Evolutionary conservation across 768 basidiomycete species (phyloP).

Genomic region (Mycena crocata): DNA sequence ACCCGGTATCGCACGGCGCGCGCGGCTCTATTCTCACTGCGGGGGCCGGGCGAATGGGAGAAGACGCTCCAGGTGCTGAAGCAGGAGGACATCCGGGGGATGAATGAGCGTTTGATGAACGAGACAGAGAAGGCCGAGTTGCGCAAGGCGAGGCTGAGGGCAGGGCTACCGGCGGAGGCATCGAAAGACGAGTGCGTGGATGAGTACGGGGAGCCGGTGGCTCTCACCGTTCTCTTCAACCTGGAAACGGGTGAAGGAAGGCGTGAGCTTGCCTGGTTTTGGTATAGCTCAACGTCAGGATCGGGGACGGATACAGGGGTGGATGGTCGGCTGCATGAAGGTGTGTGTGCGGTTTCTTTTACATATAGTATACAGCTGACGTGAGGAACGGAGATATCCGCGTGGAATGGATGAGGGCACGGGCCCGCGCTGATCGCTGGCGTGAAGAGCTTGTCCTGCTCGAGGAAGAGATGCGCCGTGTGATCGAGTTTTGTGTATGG

Average conservation of each 20-base stretch:
- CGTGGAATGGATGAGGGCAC: slow-evolving; percentile 43
- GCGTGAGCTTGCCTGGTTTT: slow-evolving; percentile 34
- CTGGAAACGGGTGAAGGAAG: slow-evolving; percentile 29
- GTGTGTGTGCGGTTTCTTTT: slow-evolving; percentile 1
- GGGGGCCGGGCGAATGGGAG: slow-evolving; percentile 33
- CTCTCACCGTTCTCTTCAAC: slow-evolving; percentile 8
- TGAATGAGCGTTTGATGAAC: slow-evolving; percentile 30
- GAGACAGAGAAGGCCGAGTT: slow-evolving; percentile 35
- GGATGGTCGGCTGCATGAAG: slow-evolving; percentile 14
- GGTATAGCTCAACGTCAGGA: slow-evolving; percentile 22
- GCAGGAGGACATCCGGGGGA: slow-evolving; percentile 24
- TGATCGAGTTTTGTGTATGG: slow-evolving; percentile 30
- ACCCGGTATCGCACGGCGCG: slow-evolving; percentile 16
- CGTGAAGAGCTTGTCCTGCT: slow-evolving; percentile 39
- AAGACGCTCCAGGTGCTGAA: slow-evolving; percentile 12
- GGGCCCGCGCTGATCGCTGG: slow-evolving; percentile 38
- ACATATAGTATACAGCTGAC: background rate
- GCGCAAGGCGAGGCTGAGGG: slow-evolving; percentile 10
- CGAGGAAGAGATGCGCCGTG: slow-evolving; percentile 44
- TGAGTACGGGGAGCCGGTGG: background rate
- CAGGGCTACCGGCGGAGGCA: slow-evolving; percentile 11
- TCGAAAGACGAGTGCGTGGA: background rate
- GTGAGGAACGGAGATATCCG: slow-evolving; percentile 21
- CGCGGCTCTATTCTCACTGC: slow-evolving; percentile 8
- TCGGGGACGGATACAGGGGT: background rate